Evolutionary conservation across 306 rosid species (phyloP).

Genomic region (Notholithocarpus densiflorus): DNA sequence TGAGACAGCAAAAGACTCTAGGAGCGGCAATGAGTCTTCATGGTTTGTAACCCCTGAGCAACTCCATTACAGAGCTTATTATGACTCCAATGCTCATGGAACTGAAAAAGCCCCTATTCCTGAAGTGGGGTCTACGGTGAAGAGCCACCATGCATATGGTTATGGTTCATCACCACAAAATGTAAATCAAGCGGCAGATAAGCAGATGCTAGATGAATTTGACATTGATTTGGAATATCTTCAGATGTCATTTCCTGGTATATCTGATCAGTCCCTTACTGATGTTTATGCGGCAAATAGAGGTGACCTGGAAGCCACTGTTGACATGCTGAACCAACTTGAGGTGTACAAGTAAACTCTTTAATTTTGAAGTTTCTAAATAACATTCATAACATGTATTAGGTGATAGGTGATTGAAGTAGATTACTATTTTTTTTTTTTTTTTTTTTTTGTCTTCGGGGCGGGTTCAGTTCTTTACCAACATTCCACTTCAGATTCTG

Average conservation of each 20-base stretch:
- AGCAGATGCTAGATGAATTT: constrained; percentile 38
- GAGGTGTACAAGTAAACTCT: constrained; percentile 45
- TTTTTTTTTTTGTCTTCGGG: not conserved
- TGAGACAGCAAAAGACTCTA: constrained; percentile 22
- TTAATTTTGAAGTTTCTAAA: not conserved
- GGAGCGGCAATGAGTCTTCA: constrained; percentile 27
- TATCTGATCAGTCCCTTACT: constrained; percentile 59
- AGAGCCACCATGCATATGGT: constrained; percentile 38
- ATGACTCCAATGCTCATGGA: constrained; percentile 8
- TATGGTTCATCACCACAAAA: constrained; percentile 37
- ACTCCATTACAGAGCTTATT: constrained; percentile 18
- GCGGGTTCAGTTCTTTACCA: not conserved
- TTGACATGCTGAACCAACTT: constrained; percentile 81
- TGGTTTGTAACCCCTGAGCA: constrained; percentile 42
- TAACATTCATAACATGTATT: not conserved
- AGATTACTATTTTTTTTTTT: not conserved
- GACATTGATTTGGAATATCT: constrained; percentile 74
- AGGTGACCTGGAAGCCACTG: constrained; percentile 62
- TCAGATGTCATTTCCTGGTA: constrained; percentile 54
- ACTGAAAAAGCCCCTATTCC: constrained; percentile 20
- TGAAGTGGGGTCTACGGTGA: constrained; percentile 15
- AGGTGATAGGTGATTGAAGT: not conserved
- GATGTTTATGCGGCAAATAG: constrained; percentile 61
- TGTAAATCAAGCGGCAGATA: constrained; percentile 31
- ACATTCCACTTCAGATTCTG: not conserved